Percentiles rank a stretch among this genome's conserved stretches.
Conservation (phyloP, 2,329 filamentous ascomycete species). For the Aspergillus viridinutans region DNA sequence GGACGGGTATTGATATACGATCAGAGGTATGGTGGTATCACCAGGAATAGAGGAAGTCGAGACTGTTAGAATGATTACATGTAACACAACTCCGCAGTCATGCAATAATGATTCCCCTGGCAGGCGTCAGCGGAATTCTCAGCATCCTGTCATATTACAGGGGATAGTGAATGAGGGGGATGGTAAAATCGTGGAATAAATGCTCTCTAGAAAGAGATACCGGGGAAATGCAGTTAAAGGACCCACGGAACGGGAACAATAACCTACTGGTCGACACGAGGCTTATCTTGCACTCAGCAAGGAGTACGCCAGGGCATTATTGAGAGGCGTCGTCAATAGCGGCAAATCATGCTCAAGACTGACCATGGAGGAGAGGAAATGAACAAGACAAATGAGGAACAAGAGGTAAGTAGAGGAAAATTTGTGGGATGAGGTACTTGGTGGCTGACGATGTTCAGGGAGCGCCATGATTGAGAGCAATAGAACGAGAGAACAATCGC, state of each 20-base stretch:
- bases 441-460: not conserved
- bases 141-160: not conserved
- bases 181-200: not conserved
- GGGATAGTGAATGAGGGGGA: not conserved
- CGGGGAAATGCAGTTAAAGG: conserved; percentile 1
- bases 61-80: not conserved
- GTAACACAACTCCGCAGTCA: not conserved
- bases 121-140: not conserved
- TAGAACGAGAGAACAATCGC: not conserved
- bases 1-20: conserved; percentile 7
- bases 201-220: conserved; percentile 1
- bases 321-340: conserved; percentile 19
- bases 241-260: not conserved
- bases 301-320: conserved; percentile 15
- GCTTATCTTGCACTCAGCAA: conserved; percentile 27
- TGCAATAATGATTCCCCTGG: not conserved
- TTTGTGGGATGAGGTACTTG: not conserved
- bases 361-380: not conserved
- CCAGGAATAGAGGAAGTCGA: not conserved
- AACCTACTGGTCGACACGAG: conserved; percentile 9
- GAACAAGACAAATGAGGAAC: not conserved
- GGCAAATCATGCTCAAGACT: not conserved
- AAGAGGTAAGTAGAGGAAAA: not conserved
- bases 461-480: not conserved
- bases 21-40: not conserved